Evolutionary conservation across 805 yeast genomes (phyloP), one percentile per base, ranked within the genome.

Genomic region (Starmerella sp.): DNA sequence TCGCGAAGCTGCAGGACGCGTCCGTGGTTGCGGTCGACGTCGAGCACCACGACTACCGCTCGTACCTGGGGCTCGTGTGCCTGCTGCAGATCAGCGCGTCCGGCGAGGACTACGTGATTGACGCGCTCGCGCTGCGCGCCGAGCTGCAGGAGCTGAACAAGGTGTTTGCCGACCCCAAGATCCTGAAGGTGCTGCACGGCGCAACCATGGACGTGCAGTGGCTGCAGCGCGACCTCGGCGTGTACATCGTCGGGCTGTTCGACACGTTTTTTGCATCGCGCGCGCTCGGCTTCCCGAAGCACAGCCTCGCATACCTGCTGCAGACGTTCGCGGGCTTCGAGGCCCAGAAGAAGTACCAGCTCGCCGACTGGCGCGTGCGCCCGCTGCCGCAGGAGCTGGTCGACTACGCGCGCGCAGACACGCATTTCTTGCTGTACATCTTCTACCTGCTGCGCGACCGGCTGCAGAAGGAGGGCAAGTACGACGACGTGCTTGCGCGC

Each of bases 151-250:
- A 69, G 0, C 71, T 93, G 54, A 93, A 93, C 70, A 74, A 71
- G 45, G 79, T 91, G 1, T 88, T 91, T 60, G 77, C 97, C 2
- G 74, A 93, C 68, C 97, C 97, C 0, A 62, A 70, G 5, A 82
- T 91, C 35, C 73, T 87, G 32, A 93, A 93, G 66, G 95, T 93
- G 1, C 81, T 93, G 61, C 99, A 93, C 68, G 99, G 99, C 57
- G 96, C 98, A 0, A 83, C 80, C 62, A 89, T 88, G 95, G 99
- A 93, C 73, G 85, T 93, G 4, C 82, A 88, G 46, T 93, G 99
- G 99, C 73, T 93, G 37, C 99, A 93, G 71, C 76, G 97, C 60
- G 98, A 93, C 66, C 75, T 93, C 54, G 99, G 99, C 0, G 69
- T 93, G 9, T 93, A 93, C 64, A 72, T 93, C 6, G 98, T 93